phyloP scores from a whole-genome alignment of 2,329 filamentous ascomycete species.

The Colletotrichum sp. region DNA sequence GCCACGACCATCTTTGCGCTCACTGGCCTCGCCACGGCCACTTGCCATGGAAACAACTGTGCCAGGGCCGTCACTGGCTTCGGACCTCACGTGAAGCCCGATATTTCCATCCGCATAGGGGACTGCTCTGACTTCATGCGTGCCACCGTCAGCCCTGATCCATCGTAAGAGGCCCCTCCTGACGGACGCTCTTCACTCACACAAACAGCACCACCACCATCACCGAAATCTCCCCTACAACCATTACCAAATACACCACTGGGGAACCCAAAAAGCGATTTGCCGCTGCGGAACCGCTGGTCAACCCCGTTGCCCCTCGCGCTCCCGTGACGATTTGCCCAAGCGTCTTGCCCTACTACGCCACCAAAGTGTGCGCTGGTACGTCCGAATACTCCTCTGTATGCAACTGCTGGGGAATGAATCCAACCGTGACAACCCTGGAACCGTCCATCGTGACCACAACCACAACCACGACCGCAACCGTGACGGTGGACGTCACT shows the following conservation, averaged over 20 bases:
- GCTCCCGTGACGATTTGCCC: conserved; percentile 25
- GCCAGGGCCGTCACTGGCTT: conserved; percentile 12
- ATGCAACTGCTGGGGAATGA: conserved; percentile 50
- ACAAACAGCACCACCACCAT: neutral
- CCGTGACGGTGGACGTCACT: conserved; percentile 26
- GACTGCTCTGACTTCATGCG: conserved; percentile 11
- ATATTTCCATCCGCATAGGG: neutral
- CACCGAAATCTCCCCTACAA: neutral
- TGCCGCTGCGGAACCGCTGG: neutral
- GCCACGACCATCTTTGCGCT: conserved; percentile 36
- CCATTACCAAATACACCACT: neutral
- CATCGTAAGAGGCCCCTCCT: neutral
- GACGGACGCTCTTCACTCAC: neutral
- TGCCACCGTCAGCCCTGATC: neutral
- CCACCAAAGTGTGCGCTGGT: conserved; percentile 36
- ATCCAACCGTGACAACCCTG: conserved; percentile 38
- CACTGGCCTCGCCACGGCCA: conserved; percentile 34
- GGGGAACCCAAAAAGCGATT: neutral
- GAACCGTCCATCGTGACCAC: conserved; percentile 40
- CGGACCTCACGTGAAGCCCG: neutral
- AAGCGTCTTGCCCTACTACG: conserved; percentile 41
- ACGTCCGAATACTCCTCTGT: conserved; percentile 40
- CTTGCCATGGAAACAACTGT: conserved; percentile 16
- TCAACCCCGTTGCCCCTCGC: neutral
- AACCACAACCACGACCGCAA: conserved; percentile 42